Conservation (phyloP, 2,329 filamentous ascomycete species). For the Geosmithia putterillii region DNA sequence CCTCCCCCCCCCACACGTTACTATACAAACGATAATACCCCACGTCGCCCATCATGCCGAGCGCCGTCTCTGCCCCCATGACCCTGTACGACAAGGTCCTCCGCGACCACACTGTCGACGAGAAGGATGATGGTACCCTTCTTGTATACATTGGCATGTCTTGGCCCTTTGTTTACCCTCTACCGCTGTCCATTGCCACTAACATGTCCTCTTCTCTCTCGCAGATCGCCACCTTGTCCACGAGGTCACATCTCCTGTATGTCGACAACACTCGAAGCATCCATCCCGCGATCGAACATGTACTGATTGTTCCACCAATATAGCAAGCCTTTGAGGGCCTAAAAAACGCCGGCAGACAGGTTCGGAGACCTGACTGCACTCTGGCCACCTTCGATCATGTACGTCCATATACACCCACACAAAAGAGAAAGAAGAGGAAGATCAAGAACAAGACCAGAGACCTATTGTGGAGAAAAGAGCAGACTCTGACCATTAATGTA, state of each 20-base stretch:
- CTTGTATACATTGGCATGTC: constrained; percentile 77
- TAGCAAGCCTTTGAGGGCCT: constrained; percentile 96
- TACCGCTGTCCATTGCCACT: not conserved
- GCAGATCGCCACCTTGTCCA: constrained; percentile 90
- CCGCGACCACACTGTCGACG: constrained; percentile 84
- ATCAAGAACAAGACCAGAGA: no score
- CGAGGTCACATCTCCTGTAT: constrained; percentile 91
- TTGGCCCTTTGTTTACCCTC: not conserved
- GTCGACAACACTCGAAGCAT: constrained; percentile 13
- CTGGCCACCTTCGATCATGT: constrained; percentile 94
- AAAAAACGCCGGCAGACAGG: constrained; percentile 74
- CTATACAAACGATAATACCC: not conserved
- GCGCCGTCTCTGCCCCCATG: constrained; percentile 56
- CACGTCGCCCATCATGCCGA: constrained; percentile 53
- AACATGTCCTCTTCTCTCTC: not conserved
- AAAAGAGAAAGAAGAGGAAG: not conserved
- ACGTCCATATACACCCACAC: constrained; percentile 25
- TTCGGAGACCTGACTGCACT: constrained; percentile 92
- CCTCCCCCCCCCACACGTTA: not conserved
- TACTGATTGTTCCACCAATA: constrained; percentile 6
- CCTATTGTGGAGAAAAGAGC: no score
- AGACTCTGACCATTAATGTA: not conserved
- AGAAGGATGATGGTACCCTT: constrained; percentile 87
- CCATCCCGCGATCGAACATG: not conserved
- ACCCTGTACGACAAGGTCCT: constrained; percentile 98